These are phyloP conservation scores for Tricholomella constricta DNA, from an alignment of 768 basidiomycete genomes.

Conservation along the genomic window DNA sequence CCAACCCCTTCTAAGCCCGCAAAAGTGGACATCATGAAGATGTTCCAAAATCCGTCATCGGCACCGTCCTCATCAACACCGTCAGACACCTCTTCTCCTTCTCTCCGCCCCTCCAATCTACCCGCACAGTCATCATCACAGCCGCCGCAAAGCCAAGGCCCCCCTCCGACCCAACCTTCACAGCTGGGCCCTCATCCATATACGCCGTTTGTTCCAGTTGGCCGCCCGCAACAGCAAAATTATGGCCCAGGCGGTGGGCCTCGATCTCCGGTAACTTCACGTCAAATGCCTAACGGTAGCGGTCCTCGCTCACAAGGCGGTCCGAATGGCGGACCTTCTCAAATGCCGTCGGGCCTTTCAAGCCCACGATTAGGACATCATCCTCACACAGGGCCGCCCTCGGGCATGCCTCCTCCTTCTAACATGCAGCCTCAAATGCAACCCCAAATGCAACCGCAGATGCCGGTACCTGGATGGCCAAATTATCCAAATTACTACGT, in stretches of 20 bases:
- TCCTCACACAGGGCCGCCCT: constrained; percentile 54
- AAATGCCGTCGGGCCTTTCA: constrained; percentile 53
- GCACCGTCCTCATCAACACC: constrained; percentile 49
- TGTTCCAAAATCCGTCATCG: constrained; percentile 62
- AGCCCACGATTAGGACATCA: constrained; percentile 71
- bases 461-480: constrained; percentile 43
- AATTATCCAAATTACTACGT: constrained; percentile 62
- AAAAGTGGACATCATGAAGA: constrained; percentile 58
- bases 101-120: constrained; percentile 52
- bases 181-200: constrained; percentile 48
- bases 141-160: constrained; percentile 33
- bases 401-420: constrained; percentile 48
- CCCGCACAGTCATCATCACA: constrained; percentile 48
- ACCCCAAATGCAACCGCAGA: constrained; percentile 40
- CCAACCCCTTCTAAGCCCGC: constrained; percentile 39
- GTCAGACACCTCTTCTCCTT: constrained; percentile 60
- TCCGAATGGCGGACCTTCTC: constrained; percentile 54
- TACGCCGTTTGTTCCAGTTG: constrained; percentile 48
- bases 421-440: constrained; percentile 44
- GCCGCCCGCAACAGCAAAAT: constrained; percentile 47
- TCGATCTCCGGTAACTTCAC: constrained; percentile 66
- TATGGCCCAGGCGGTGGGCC: constrained; percentile 53
- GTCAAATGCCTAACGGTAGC: constrained; percentile 63
- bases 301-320: constrained; percentile 58
- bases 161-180: constrained; percentile 41